Evolutionary conservation across 257 asterid genomes (phyloP).

Genomic region (Capsicum rhomboideum): DNA sequence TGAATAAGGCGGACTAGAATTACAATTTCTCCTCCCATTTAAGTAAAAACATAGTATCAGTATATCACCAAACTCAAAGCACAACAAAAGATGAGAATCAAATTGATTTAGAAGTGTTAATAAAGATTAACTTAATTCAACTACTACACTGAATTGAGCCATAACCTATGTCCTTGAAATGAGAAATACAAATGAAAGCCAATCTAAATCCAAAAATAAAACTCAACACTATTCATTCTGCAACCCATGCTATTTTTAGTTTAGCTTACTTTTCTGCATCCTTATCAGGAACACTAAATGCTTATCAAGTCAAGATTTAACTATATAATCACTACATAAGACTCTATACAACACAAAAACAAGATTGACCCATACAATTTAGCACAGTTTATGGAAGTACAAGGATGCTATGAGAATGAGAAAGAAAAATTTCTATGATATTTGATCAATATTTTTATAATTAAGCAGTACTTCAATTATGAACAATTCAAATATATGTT

Average conservation of each 20-base stretch:
- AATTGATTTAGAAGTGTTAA: background rate
- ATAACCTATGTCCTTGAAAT: background rate
- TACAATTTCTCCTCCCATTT: background rate
- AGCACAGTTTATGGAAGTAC: too few relatives aligned
- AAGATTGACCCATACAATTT: too few relatives aligned
- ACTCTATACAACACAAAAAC: background rate
- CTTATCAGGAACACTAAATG: background rate
- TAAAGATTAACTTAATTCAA: too few relatives aligned
- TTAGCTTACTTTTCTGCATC: background rate
- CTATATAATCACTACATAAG: background rate
- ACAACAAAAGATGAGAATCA: background rate
- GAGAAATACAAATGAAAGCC: background rate
- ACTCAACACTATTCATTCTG: background rate
- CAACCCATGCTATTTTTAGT: background rate
- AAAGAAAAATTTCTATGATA: background rate
- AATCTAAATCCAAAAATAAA: too few relatives aligned
- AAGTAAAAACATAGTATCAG: background rate
- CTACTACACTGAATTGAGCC: too few relatives aligned
- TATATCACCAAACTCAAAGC: background rate
- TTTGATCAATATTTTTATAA: background rate
- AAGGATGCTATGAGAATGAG: background rate
- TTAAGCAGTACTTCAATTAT: background rate
- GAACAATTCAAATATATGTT: too few relatives aligned
- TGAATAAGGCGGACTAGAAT: background rate
- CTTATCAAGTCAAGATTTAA: background rate